Percentiles rank a stretch among this genome's conserved stretches.
These are phyloP conservation scores for Vickermania ingenoplastis DNA, from an alignment of 208 protist genomes.

Conservation along the genomic window DNA sequence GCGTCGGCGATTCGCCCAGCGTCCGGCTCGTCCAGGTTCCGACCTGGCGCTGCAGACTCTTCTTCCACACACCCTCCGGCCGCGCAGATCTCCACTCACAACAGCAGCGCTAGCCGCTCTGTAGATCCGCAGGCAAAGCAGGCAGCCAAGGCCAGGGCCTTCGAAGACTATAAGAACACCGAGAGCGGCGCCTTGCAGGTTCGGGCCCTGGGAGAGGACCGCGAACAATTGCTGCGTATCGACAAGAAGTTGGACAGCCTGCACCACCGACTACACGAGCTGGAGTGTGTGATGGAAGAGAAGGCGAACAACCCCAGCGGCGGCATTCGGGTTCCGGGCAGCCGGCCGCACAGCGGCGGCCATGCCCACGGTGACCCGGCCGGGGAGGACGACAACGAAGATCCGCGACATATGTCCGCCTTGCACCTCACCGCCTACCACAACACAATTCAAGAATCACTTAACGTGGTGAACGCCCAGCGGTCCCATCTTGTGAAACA, in stretches of 20 bases:
- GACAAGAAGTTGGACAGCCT: constrained; percentile 11
- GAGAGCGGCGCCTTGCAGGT: constrained; percentile 12
- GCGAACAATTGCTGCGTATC: constrained; percentile 16
- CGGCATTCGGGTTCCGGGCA: neutral
- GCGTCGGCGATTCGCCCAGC: neutral
- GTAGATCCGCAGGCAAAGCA: constrained; percentile 1
- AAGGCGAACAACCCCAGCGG: neutral
- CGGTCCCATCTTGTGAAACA: constrained; percentile 15
- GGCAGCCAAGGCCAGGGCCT: constrained; percentile 22
- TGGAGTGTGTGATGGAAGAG: constrained; percentile 8
- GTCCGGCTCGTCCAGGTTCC: neutral
- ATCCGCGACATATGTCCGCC: constrained; percentile 1
- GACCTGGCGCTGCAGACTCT: neutral
- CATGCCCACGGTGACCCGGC: neutral
- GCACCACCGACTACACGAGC: constrained; percentile 18
- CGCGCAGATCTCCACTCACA: neutral
- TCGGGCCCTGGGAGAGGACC: constrained; percentile 14
- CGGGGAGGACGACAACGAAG: neutral
- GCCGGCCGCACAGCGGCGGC: neutral
- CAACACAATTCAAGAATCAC: constrained; percentile 1
- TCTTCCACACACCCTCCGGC: neutral
- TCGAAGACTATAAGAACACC: constrained; percentile 61
- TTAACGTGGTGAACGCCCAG: constrained; percentile 17
- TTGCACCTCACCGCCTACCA: neutral
- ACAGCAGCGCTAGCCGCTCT: neutral